Conservation (phyloP, 331 rosid genomes). For the Rosa hybrid region DNA sequence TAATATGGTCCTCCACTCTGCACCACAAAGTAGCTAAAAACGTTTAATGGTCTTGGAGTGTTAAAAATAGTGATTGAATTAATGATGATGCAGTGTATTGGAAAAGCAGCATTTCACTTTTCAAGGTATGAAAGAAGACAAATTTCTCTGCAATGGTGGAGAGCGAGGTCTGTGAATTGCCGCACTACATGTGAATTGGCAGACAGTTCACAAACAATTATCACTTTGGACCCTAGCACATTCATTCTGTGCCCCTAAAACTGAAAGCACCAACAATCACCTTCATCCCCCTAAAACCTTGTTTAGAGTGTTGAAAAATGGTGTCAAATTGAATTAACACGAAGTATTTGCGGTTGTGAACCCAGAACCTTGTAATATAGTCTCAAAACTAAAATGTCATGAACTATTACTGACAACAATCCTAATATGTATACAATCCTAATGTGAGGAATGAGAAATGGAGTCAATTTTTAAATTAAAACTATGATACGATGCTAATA, state of each 20-base stretch:
- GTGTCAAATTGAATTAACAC: background rate
- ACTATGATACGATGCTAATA: background rate
- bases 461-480: background rate
- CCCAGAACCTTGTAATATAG: background rate
- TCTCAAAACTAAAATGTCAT: background rate
- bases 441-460: too few relatives aligned
- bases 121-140: constrained; percentile 3
- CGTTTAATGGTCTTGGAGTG: background rate
- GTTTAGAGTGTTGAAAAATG: background rate
- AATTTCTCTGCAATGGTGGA: background rate
- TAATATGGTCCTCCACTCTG: constrained; percentile 93
- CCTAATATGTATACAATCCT: background rate
- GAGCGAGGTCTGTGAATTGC: background rate
- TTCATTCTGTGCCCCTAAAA: background rate
- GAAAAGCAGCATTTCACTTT: background rate
- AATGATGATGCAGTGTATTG: background rate
- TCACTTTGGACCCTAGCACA: constrained; percentile 1
- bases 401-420: background rate
- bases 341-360: background rate
- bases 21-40: constrained; percentile 8
- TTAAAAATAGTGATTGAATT: background rate
- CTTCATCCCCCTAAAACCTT: background rate
- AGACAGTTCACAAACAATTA: background rate
- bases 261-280: background rate
- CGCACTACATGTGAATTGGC: constrained; percentile 2